These are phyloP conservation scores for Bidens hawaiensis DNA, from an alignment of 140 eudicot species.

Conservation along the genomic window DNA sequence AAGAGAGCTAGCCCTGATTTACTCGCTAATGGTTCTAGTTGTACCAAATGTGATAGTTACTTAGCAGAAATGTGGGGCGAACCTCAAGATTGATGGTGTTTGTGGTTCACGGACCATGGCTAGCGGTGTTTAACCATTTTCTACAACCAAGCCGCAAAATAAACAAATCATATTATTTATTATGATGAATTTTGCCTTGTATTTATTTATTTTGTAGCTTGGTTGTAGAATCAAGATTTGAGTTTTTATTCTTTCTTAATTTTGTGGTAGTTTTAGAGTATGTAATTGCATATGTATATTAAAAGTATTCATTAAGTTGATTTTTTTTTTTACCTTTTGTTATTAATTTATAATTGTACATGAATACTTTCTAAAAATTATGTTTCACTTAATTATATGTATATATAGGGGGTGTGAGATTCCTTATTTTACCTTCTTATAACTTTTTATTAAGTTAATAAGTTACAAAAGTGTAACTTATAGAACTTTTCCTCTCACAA, in stretches of 20 bases:
- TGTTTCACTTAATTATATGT: no score
- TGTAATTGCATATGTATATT: neutral
- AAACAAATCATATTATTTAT: no score
- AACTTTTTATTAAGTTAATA: no score
- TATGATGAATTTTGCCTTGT: neutral
- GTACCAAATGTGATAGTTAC: conserved; percentile 57
- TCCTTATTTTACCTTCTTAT: no score
- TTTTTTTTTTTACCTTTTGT: neutral
- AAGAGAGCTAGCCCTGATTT: conserved; percentile 44
- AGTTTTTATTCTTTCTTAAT: neutral
- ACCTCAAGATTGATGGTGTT: conserved; percentile 29
- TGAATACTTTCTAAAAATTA: neutral
- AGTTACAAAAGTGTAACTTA: no score
- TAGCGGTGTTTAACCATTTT: neutral
- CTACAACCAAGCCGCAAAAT: no score
- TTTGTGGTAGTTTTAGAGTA: neutral
- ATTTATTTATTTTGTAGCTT: neutral
- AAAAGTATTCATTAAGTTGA: neutral
- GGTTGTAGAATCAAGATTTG: neutral
- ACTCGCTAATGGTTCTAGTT: conserved; percentile 28
- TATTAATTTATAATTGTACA: neutral
- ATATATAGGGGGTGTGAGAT: no score
- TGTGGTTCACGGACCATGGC: neutral
- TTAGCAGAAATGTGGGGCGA: conserved; percentile 79
- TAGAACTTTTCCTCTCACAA: no score